Evolutionary conservation across 495 filamentous ascomycete genomes (phyloP), one percentile per base, ranked within the genome.

Genomic region (Lophiotrema nucula): DNA sequence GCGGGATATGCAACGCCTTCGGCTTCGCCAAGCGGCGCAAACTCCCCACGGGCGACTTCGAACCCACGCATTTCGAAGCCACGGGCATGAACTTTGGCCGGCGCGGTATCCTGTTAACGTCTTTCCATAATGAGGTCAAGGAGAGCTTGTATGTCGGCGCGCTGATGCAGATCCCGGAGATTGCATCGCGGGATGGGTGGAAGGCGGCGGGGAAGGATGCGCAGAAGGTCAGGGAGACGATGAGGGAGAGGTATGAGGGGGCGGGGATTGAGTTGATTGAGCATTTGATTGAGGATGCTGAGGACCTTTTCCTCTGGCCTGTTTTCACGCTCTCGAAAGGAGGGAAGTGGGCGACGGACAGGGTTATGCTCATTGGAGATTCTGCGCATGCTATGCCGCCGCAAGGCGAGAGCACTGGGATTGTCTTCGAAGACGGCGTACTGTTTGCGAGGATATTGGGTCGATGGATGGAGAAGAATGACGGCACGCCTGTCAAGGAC

Each of bases 301-400:
- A 73, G 52, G 81, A 84, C 42, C 81, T 79, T 73, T 77, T 78
- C 65, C 72, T 85, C 18, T 86, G 80, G 64, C 83, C 83, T 0
- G 82, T 86, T 3, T 84, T 79, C 61, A 78, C 78, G 47, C 74
- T 85, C 0, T 72, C 57, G 1, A 76, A 79, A 1, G 70, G 72
- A 4, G 79, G 80, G 0, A 70, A 66, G 24, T 84, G 81, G 81
- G 72, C 69, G 28, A 75, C 68, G 22, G 73, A 77, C 15, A 72
- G 76, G 15, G 74, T 76, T 0, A 73, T 84, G 46, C 55, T 84
- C 13, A 62, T 84, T 4, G 81, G 80, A 10, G 81, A 84, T 69
- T 76, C 80, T 38, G 81, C 81, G n/a, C 81, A 84, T 69, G 83
- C 81, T 68, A 84, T 85, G 82, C 81, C 82, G 0, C 83, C 82